Base-by-base conservation (phyloP, 163 green algal species). In the Scenedesmus sp. region DNA sequence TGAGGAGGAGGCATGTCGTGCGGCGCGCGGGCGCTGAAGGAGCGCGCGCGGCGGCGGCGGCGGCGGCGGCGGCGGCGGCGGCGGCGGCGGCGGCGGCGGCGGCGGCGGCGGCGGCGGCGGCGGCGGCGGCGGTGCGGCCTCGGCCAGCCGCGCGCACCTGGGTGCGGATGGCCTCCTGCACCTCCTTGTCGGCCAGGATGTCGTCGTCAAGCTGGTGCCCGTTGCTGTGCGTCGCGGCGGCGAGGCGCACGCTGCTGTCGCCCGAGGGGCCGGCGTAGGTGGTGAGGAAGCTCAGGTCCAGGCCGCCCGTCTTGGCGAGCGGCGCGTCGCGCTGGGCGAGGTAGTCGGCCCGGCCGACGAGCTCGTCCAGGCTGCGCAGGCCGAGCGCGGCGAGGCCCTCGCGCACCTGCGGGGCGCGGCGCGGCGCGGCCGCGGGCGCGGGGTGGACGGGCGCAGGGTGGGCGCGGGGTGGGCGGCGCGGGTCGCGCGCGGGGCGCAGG, bases 211-310 rank as follows among this genome's bases (percentile, higher is more conserved):
- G 86, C 77, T 94, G 65, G 18, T 86, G 80, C 0, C 96, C 96
- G 83, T 98, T 98, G 80, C 63, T 70, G 91, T 99, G 96, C 67
- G 91, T 84, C 63, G 86, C 77, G 42, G 63, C 62, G 15, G 33
- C 82, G 18, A 75, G 51, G 26, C 54, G 54, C 2, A 50, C 13
- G 47, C 53, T 58, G 77, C 60, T 51, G 33, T 3, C 24, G 69
- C 60, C 60, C 5, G 17, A 44, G 15, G 18, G 20, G 13, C 60
- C 70, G 4, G 88, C 89, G 65, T 86, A 95, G 48, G 85, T 93
- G 60, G 94, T 97, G 24, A 99, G 84, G 93, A 97, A 98, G 67
- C 86, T 92, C 42, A 98, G 87, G 90, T 99, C 96, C 62, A 99
- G 87, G 75, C 86, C 60, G 45, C 50, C 66, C 17, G 96, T 99